Evolutionary conservation across 2,329 filamentous ascomycete genomes (phyloP).

Genomic region (Thermothelomyces thermophilus): DNA sequence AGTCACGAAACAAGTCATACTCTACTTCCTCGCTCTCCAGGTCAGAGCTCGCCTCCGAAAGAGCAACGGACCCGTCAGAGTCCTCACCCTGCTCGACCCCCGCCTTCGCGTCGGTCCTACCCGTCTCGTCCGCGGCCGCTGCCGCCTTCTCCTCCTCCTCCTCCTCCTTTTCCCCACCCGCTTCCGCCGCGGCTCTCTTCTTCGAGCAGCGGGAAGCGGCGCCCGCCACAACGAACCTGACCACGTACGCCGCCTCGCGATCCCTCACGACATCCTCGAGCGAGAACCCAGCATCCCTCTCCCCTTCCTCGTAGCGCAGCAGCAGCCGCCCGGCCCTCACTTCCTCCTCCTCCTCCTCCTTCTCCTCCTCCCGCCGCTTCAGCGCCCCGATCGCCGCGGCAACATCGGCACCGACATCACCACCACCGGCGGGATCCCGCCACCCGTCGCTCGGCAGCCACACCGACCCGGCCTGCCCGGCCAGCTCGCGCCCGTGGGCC

Average conservation of each 20-base stretch:
- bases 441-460: conserved; percentile 7
- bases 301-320: conserved; percentile 2
- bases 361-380: background rate
- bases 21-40: conserved; percentile 1
- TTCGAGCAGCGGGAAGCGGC: background rate
- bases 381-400: background rate
- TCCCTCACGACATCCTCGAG: background rate
- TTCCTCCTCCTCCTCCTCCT: background rate
- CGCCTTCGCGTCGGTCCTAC: background rate
- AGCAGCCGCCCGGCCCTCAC: background rate
- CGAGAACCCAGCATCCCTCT: background rate
- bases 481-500: background rate
- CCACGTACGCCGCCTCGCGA: background rate
- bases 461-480: background rate
- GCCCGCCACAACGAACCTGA: background rate
- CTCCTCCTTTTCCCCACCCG: too few relatives aligned
- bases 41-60: background rate
- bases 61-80: background rate
- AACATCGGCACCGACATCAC: background rate
- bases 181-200: background rate
- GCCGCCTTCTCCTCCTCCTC: too few relatives aligned
- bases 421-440: background rate
- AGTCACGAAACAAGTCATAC: background rate
- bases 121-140: too few relatives aligned
- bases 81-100: background rate